phyloP scores from a whole-genome alignment of 768 basidiomycete genomes.

The Tylopilus vinaceipallidus region DNA sequence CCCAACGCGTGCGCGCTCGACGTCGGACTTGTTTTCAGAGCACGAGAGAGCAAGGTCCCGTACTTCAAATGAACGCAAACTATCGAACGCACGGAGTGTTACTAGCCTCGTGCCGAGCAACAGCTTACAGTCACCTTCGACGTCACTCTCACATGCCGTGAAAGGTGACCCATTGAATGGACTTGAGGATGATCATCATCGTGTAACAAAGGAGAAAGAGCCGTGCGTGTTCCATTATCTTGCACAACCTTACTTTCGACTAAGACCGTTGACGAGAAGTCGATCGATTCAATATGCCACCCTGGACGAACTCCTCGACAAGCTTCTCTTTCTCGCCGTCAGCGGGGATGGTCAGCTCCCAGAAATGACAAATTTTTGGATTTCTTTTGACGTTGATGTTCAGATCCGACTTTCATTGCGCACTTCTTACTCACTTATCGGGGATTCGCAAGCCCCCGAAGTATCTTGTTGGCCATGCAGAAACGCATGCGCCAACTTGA shows the following conservation, averaged over 20 bases:
- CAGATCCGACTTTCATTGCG: constrained; percentile 74
- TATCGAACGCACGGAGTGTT: constrained; percentile 31
- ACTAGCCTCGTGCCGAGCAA: constrained; percentile 23
- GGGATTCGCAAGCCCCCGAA: constrained; percentile 76
- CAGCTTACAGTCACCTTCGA: constrained; percentile 20
- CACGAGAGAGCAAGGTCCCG: constrained; percentile 38
- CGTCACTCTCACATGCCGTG: constrained; percentile 9
- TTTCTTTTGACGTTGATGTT: constrained; percentile 10
- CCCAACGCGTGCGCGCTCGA: constrained; percentile 54
- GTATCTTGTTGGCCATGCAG: constrained; percentile 82
- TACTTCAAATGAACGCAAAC: constrained; percentile 25
- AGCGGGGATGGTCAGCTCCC: constrained; percentile 71
- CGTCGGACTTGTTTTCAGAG: constrained; percentile 48
- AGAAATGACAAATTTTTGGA: constrained; percentile 4
- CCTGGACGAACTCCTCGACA: constrained; percentile 77
- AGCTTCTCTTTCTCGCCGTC: constrained; percentile 76
- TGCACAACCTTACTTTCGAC: background rate
- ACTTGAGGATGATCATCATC: constrained; percentile 26
- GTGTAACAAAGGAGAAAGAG: constrained; percentile 43
- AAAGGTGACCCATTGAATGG: constrained; percentile 16
- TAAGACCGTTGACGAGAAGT: constrained; percentile 27
- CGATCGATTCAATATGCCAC: constrained; percentile 71
- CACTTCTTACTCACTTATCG: constrained; percentile 85
- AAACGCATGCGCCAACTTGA: constrained; percentile 80
- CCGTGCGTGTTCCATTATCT: constrained; percentile 39